Evolutionary conservation across 257 asterid genomes (phyloP).

Genomic region (Buddleja alternifolia): DNA sequence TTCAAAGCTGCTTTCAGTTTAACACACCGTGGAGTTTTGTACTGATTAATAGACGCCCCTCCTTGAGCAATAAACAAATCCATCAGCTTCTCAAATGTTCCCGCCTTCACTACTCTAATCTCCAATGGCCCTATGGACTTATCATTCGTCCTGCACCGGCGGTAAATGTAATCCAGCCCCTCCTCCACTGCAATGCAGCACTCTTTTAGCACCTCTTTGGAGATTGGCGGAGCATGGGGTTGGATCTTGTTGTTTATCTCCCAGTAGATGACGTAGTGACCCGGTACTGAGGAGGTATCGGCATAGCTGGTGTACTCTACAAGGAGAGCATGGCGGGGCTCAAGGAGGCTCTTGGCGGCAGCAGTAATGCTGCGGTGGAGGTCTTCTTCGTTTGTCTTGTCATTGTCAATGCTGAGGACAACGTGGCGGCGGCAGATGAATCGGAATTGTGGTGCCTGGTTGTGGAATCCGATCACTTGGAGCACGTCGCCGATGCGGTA

Average conservation of each 20-base stretch:
- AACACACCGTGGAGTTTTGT: conserved; percentile 77
- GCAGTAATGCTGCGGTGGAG: conserved; percentile 71
- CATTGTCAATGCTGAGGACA: conserved; percentile 73
- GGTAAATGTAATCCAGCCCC: conserved; percentile 64
- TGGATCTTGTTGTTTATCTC: conserved; percentile 51
- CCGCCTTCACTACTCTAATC: conserved; percentile 63
- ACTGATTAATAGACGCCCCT: conserved; percentile 80
- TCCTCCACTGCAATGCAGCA: conserved; percentile 76
- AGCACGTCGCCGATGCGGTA: conserved; percentile 81
- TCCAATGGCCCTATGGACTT: conserved; percentile 71
- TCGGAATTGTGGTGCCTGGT: conserved; percentile 67
- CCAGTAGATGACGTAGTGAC: conserved; percentile 84
- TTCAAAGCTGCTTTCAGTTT: conserved; percentile 58
- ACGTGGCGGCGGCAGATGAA: conserved; percentile 82
- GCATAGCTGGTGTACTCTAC: conserved; percentile 81
- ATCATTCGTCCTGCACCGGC: conserved; percentile 69
- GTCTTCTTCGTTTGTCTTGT: conserved; percentile 76
- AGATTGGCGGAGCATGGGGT: conserved; percentile 35
- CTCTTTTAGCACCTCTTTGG: conserved; percentile 46
- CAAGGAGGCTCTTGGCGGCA: conserved; percentile 49
- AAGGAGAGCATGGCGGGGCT: conserved; percentile 61
- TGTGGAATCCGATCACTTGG: conserved; percentile 74
- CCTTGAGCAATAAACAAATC: conserved; percentile 66
- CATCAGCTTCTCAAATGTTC: conserved; percentile 75
- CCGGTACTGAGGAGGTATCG: conserved; percentile 72